Evolutionary conservation across 2,329 filamentous ascomycete genomes (phyloP), one percentile per base, ranked within the genome.

Genomic region (Talaromyces sp.): DNA sequence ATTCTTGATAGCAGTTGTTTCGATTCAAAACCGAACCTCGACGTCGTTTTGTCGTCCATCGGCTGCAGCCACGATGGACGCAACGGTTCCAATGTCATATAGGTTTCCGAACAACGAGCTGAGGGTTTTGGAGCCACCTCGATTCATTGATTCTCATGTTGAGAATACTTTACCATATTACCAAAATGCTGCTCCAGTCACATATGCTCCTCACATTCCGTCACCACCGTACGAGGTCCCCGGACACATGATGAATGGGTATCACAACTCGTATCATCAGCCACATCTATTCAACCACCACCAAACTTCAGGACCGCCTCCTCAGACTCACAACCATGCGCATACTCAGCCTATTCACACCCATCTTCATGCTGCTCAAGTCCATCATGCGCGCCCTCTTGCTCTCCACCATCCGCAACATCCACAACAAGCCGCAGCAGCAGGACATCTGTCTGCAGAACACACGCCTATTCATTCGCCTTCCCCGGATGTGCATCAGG

Each of bases 61-160:
- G 34, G 43, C n/a, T 13, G 47, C 54, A 34, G 36, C 64, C 68
- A 64, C 68, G 58, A 80, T 80, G 78, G 78, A 80, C 68, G 74
- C 78, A 22, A 73, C 75, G 51, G 77, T 80, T 61, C 77, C 78
- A 8, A 75, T 78, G 40, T 74, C 77, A 34, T 80, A 78, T 67
- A 75, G 77, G 51, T 78, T 78, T 65, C 69, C 77, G 15, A 72
- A 72, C 65, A 78, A 79, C 73, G 71, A 72, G 43, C 70, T 79
- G 59, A 74, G 77, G 27, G 70, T 73, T 17, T 71, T 77, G 68
- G 68, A 73, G 36, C 74, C 75, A 67, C 77, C 77, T 65, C 78
- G 77, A 15, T 71, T 78, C 67, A 74, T 80, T 70, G 71, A 73
- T 65, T 72, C 78, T 19, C 73, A 73, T 53, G 64, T 66, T 43